A percentile compares a stretch with the other conserved stretches of the same genome.
Conservation (phyloP, 495 filamentous ascomycete species). For the Podospora tetraspora region DNA sequence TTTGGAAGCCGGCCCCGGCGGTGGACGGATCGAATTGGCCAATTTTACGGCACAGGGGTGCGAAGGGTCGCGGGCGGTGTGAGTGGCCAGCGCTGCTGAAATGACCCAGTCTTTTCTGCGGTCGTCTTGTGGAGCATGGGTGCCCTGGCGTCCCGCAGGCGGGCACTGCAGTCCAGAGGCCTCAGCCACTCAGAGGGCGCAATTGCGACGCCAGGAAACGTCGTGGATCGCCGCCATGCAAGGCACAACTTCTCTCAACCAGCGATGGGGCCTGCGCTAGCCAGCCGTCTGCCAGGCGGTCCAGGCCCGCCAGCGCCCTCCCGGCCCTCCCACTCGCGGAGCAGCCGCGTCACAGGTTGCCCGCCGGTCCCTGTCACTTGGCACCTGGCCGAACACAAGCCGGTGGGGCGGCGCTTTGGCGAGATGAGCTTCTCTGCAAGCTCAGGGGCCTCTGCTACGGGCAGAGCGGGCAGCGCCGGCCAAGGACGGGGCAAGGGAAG, state of each 20-base stretch:
- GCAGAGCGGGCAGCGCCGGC: background rate
- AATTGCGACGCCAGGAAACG: background rate
- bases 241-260: background rate
- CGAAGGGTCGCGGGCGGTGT: background rate
- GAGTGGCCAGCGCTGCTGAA: constrained; percentile 10
- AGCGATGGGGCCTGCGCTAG: constrained; percentile 11
- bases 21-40: constrained; percentile 35
- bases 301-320: background rate
- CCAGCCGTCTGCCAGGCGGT: constrained; percentile 1
- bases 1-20: constrained; percentile 4
- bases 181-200: constrained; percentile 12
- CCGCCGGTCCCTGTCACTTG: background rate
- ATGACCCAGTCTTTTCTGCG: constrained; percentile 14
- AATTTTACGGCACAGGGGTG: constrained; percentile 29
- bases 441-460: constrained; percentile 6
- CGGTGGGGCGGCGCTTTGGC: constrained; percentile 10
- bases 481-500: background rate
- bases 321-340: background rate
- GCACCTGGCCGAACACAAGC: constrained; percentile 5
- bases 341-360: background rate
- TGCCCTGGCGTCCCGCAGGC: background rate
- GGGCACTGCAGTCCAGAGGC: background rate
- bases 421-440: constrained; percentile 10
- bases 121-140: background rate
- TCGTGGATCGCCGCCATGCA: constrained; percentile 13